phyloP scores from a whole-genome alignment of 768 basidiomycete genomes.

The Tephrocybe sp. region DNA sequence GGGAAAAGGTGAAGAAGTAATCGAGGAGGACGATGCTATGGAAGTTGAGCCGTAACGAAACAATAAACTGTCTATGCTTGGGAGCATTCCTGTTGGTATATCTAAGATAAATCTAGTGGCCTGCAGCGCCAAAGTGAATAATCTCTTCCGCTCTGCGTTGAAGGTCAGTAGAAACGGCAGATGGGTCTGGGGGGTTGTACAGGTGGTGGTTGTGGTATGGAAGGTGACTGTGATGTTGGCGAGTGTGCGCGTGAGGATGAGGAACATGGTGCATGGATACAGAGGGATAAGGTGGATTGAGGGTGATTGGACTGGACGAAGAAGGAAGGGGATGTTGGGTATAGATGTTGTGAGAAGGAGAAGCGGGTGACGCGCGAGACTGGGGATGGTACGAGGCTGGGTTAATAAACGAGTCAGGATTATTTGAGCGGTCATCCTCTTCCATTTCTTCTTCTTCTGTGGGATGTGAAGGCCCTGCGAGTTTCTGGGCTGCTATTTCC shows the following conservation, averaged over 20 bases:
- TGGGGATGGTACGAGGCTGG: constrained; percentile 22
- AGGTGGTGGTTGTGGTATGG: constrained; percentile 31
- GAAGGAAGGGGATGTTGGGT: constrained; percentile 18
- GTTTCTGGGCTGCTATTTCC: constrained; percentile 84
- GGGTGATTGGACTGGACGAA: constrained; percentile 38
- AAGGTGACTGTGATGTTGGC: constrained; percentile 68
- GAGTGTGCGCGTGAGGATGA: constrained; percentile 75
- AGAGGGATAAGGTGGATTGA: constrained; percentile 57
- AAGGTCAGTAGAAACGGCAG: constrained; percentile 31
- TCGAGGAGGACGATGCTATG: constrained; percentile 45
- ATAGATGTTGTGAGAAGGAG: constrained; percentile 18
- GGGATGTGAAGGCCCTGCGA: constrained; percentile 24
- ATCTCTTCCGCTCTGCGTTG: constrained; percentile 44
- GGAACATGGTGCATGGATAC: constrained; percentile 78
- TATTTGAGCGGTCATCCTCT: constrained; percentile 35
- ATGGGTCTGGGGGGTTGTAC: constrained; percentile 35
- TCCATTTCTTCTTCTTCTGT: constrained; percentile 27
- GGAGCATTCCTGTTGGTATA: constrained; percentile 5
- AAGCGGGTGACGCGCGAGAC: constrained; percentile 12
- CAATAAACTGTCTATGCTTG: constrained; percentile 18
- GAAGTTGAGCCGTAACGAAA: constrained; percentile 41
- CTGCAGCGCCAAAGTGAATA: constrained; percentile 40
- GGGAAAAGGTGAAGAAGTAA: constrained; percentile 5
- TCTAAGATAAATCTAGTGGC: constrained; percentile 13
- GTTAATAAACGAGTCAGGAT: constrained; percentile 24